A percentile compares a stretch with the other conserved stretches of the same genome.
Conservation (phyloP, 1,284 basidiomycete genomes). For the Anthracocystis walkeri region DNA sequence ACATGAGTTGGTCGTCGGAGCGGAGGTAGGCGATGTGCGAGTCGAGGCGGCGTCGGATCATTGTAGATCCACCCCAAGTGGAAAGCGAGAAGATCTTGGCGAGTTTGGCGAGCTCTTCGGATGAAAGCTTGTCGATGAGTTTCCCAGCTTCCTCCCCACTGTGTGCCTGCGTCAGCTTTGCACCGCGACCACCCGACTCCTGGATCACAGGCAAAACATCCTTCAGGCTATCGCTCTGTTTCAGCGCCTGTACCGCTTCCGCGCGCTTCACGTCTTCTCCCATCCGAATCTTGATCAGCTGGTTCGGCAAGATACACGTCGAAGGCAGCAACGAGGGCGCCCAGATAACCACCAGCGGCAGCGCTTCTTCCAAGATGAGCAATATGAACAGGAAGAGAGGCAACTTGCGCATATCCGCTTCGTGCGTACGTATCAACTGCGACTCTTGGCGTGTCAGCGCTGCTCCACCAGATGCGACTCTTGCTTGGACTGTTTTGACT, state of each 20-base stretch:
- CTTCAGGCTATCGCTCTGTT: conserved; percentile 28
- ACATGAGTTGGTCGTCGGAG: conserved; percentile 54
- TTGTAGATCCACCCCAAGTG: conserved; percentile 50
- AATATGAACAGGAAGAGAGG: conserved; percentile 83
- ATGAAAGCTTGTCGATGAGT: conserved; percentile 23
- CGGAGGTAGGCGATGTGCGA: conserved; percentile 54
- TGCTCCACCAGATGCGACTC: conserved; percentile 38
- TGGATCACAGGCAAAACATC: conserved; percentile 31
- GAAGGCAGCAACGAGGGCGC: conserved; percentile 86
- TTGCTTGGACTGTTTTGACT: conserved; percentile 43
- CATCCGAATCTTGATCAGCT: conserved; percentile 72
- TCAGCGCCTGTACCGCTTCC: conserved; percentile 32
- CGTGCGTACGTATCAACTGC: conserved; percentile 56
- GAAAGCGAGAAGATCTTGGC: conserved; percentile 54
- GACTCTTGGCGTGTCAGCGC: conserved; percentile 53
- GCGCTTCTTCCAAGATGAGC: conserved; percentile 81
- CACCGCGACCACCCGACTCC: background rate
- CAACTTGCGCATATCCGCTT: conserved; percentile 74
- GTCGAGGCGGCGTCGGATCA: conserved; percentile 47
- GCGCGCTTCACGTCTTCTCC: conserved; percentile 59
- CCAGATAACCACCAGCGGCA: conserved; percentile 86
- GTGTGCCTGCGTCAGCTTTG: conserved; percentile 11
- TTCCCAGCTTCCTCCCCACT: background rate
- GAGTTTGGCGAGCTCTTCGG: conserved; percentile 30
- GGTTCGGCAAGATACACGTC: conserved; percentile 86